Conservation (phyloP, 139 green algal species). For the Chlorella sp. region DNA sequence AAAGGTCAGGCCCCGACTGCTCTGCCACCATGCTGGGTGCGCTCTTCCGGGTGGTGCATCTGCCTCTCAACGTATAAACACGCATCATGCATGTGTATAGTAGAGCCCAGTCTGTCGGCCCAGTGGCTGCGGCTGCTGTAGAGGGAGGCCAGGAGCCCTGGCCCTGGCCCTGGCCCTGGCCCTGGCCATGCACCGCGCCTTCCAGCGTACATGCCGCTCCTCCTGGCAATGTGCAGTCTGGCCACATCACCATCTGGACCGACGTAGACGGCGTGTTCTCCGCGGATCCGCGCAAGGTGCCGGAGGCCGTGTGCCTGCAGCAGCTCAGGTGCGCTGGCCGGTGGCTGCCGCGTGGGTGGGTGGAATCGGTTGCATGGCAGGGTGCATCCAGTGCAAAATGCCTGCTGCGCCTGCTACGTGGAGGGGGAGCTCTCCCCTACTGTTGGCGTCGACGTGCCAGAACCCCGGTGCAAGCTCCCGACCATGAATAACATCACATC, state of each 20-base stretch:
- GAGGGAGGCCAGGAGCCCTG: too few species aligned
- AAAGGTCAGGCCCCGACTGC: too few species aligned
- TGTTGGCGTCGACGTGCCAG: constrained; percentile 93
- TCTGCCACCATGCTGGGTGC: neutral
- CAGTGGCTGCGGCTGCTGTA: too few species aligned
- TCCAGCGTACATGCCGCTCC: too few species aligned
- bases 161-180: too few species aligned
- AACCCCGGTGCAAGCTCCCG: neutral
- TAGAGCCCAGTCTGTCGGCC: too few species aligned
- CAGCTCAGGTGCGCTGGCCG: constrained; percentile 36
- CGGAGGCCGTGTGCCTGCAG: constrained; percentile 77
- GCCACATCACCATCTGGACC: constrained; percentile 97
- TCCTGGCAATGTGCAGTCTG: constrained; percentile 29
- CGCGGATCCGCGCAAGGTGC: constrained; percentile 93
- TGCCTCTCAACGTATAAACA: too few species aligned
- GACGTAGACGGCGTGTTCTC: constrained; percentile 97
- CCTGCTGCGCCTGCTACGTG: constrained; percentile 88
- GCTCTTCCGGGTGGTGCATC: neutral
- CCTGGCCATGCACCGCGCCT: too few species aligned
- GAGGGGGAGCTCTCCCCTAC: constrained; percentile 96
- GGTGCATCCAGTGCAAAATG: neutral
- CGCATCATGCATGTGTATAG: too few species aligned
- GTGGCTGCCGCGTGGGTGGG: too few species aligned
- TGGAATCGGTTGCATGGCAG: neutral
- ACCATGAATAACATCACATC: neutral